Evolutionary conservation across 345 rosid genomes (phyloP), one percentile per base, ranked within the genome.

Genomic region (Eutrema heterophyllum): DNA sequence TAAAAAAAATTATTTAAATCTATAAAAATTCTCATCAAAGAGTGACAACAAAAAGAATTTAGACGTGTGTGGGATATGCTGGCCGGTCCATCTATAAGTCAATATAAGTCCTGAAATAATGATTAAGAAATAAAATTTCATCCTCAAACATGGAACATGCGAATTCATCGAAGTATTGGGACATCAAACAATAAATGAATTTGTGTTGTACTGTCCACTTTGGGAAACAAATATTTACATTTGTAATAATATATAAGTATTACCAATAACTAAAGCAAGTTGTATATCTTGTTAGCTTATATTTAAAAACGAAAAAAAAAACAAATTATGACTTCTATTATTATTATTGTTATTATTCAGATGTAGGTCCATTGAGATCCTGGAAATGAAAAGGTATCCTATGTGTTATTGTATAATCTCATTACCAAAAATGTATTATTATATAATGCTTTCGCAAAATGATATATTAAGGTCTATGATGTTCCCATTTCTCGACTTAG

Each of bases 141-240:
- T 67, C 40, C 73, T 68, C 56, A 64, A 69, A 26, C 39, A 75
- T 75, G 7, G 14, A 68, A 68, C 73, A 75, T 75, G 69, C 52
- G 29, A 59, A 21, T 51, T 39, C 68, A 67, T 74, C 38, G 49
- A 57, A 58, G 41, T 48, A 26, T 13, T 75, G 55, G 46, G 73
- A 60, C 73, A 68, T 62, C 60, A 55, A 63, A 72, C 62, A 43
- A 8, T 43, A 50, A 26, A 57, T 46, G 41, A 44, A 35, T 15
- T 21, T 56, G 35, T 74, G 51, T 18, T 57, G 51, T 57, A 38
- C 58, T 46, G 2, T 52, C 70, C 59, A 39, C 40, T 46, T 15
- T 36, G 51, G 29, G 12, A 52, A 64, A 72, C 46, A 13, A 16
- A 72, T 21, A 35, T 10, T 27, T 6, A 56, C 26, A 12, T 32